Evolutionary conservation across 129 eudicot species (phyloP).

Genomic region (Scalesia atractyloides): DNA sequence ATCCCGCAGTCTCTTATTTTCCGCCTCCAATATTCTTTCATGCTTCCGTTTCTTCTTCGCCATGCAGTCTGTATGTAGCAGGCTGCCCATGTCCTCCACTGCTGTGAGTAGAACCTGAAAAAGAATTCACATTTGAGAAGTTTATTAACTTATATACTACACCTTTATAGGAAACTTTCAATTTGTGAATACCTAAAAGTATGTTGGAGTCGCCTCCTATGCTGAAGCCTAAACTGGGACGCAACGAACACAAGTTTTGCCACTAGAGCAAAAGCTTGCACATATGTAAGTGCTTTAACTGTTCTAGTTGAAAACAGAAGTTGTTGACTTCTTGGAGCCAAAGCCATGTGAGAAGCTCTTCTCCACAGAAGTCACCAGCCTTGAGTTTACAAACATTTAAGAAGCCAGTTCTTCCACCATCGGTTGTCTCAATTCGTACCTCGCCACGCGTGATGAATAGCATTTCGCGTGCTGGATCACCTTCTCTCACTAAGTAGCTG

Average conservation of each 20-base stretch:
- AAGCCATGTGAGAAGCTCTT: too few species aligned
- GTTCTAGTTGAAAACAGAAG: constrained; percentile 69
- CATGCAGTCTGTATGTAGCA: too few species aligned
- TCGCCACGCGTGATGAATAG: constrained; percentile 66
- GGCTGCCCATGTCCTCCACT: constrained; percentile 73
- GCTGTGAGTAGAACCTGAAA: constrained; percentile 66
- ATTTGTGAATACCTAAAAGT: constrained; percentile 41
- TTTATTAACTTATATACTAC: too few species aligned
- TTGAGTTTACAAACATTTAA: too few species aligned
- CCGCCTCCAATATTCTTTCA: too few species aligned
- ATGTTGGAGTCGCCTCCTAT: constrained; percentile 56
- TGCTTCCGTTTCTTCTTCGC: too few species aligned
- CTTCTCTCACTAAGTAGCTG: constrained; percentile 61
- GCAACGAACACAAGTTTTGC: constrained; percentile 59
- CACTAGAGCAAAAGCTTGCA: constrained; percentile 64
- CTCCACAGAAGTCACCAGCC: too few species aligned
- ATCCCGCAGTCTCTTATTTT: too few species aligned
- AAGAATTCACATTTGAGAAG: not conserved
- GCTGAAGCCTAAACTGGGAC: constrained; percentile 55
- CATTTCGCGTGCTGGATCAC: constrained; percentile 77
- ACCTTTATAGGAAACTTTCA: too few species aligned
- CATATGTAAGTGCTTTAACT: constrained; percentile 51
- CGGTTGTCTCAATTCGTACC: constrained; percentile 43
- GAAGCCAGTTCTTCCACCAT: constrained; percentile 16
- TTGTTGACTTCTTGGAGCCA: too few species aligned